Conservation (phyloP, 305 asterid genomes). For the Rubia balearica region DNA sequence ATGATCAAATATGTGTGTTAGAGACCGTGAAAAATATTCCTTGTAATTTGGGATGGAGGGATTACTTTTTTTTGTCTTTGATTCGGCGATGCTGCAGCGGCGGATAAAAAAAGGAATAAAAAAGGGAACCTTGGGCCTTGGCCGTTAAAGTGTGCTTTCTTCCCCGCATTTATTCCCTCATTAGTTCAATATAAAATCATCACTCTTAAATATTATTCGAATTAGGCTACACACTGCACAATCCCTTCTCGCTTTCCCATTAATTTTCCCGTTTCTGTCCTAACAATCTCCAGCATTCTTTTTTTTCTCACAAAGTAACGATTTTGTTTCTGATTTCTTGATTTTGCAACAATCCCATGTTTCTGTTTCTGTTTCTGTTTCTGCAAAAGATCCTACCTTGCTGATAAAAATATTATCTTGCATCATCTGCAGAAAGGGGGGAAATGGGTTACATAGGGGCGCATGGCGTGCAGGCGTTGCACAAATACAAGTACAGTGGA, state of each 20-base stretch:
- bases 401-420: neutral
- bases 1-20: too few species aligned
- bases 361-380: neutral
- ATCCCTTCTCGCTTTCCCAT: neutral
- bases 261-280: neutral
- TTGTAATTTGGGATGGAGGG: too few species aligned
- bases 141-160: slow-evolving; percentile 6
- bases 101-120: neutral
- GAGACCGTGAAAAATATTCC: too few species aligned
- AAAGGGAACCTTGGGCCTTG: neutral
- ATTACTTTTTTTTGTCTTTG: neutral
- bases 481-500: slow-evolving; percentile 83
- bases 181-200: neutral
- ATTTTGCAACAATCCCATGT: neutral
- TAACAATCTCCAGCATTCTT: neutral
- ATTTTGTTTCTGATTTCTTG: slow-evolving; percentile 1
- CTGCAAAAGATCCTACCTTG: slow-evolving; percentile 1
- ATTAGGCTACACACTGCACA: neutral
- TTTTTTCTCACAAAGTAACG: neutral
- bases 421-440: neutral
- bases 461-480: slow-evolving; percentile 70
- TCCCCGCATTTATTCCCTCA: slow-evolving; percentile 1
- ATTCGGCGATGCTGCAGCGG: neutral
- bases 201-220: neutral
- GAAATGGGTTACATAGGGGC: slow-evolving; percentile 81